Base-by-base conservation (phyloP, 441 rosid genomes). In the Gossypium gossypioides region DNA sequence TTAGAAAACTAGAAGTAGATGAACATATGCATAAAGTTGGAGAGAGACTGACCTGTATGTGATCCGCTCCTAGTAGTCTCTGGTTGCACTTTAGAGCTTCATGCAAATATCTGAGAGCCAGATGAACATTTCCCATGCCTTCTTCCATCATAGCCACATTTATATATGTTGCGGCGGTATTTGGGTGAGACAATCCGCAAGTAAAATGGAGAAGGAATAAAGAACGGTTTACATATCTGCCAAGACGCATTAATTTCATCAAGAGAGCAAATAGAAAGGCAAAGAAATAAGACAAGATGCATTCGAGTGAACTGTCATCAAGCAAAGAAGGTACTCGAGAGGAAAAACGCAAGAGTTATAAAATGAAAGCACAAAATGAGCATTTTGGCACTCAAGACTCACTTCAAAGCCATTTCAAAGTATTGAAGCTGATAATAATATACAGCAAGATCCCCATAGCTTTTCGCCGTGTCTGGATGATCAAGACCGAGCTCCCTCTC, bases 401-500 rank as follows among this genome's bases (percentile, higher is more conserved):
- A 89, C 94, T 83, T 89, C 76, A 87, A 75, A 76, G 91, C 94
- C 84, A 89, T 75, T 66, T 89, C 91, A 24, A 87, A 84, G 77
- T 86, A 88, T 73, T 89, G 90, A 71, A 89, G 90, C 55, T 89
- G 84, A 84, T 89, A 87, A 78, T 87, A 89, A 71, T 86, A 89
- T 44, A 87, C 87, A 9, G 94, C 84, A 59, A 89, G 90, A 81
- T 87, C 91, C 61, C 88, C 93, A 37, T 84, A 89, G 77, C 89
- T 90, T 83, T 87, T 89, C 89, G 81, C 82, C 21, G 90, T 87
- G 75, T 89, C 96, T 7, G 98, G 97, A 79, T 91, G 93, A 70
- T 94, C 98, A 71, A 94, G 96, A 62, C 97, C 97, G 67, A 90
- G 89, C 81, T 90, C 93, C 79, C 93, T 88, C 84, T 94, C 98